Base-by-base conservation (phyloP, 2,329 filamentous ascomycete species). In the Trichocomaceae sp. region DNA sequence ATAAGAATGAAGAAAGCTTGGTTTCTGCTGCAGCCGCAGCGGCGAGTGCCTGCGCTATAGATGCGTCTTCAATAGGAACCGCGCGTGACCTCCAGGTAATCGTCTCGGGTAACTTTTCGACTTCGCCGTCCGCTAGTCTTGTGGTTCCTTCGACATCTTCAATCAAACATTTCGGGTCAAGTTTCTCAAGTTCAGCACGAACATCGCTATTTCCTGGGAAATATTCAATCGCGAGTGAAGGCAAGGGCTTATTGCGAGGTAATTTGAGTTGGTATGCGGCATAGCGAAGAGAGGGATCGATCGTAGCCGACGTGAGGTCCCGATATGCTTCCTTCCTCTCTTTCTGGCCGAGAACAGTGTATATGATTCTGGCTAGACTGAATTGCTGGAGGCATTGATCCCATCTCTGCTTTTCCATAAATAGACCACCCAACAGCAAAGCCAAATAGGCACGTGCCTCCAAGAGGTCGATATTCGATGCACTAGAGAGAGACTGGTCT, bases 231-330 rank as follows among this genome's bases (percentile, higher is more conserved):
- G 89, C 87, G 60, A 97, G 87, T 7, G 84, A 82, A 0, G 86
- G 80, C 48, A 96, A 85, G 2, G 91, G 85, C 52, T 90, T 82
- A 2, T 90, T 96, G 44, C 93, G 84, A 0, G 92, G 88, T 31
- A 95, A 82, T 68, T 92, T 87, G 68, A 90, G 80, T 71, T 96
- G 90, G 69, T 97, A 97, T 17, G 93, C 90, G 35, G 91, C 91
- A 70, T 95, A 97, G 59, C 92, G 86, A 64, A 99, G 88, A 59
- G 90, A 95, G 1, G 91, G 91, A 68, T 99, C 93, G 58, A 96
- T 85, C 4, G 88, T 95, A 63, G 88, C 85, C 47, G 86, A 83
- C 55, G 99, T 76, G 22, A 96, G 79, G 58, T 97, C 92, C 67
- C 88, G 90, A 77, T 89, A 93, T 35, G 87, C 77, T 56, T 96